Evolutionary conservation across 371 early-diverging fungal genomes (phyloP).

Genomic region (Umbelopsis sp.): DNA sequence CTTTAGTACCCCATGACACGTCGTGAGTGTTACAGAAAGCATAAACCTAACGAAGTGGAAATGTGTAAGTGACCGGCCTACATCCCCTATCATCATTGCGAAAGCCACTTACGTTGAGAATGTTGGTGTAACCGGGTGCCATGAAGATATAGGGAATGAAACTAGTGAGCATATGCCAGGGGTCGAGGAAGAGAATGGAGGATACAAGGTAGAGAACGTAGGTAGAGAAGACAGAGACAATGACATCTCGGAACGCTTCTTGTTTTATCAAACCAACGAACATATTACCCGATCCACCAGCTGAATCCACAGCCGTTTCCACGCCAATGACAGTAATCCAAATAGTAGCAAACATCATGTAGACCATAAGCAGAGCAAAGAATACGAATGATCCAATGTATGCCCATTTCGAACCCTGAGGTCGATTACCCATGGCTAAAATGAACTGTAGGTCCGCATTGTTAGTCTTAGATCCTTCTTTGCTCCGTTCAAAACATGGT

Average conservation of each 20-base stretch:
- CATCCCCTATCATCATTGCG: conserved; percentile 45
- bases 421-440: conserved; percentile 75
- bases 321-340: conserved; percentile 57
- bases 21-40: conserved; percentile 76
- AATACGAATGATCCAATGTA: conserved; percentile 55
- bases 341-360: conserved; percentile 62
- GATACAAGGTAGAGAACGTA: conserved; percentile 70
- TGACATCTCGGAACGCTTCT: conserved; percentile 57
- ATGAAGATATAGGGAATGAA: conserved; percentile 27
- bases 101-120: conserved; percentile 38
- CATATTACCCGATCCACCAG: conserved; percentile 22
- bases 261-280: conserved; percentile 37
- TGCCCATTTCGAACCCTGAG: conserved; percentile 62
- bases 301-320: conserved; percentile 33
- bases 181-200: conserved; percentile 68
- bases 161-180: conserved; percentile 71
- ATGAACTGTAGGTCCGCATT: conserved; percentile 62
- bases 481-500: no score
- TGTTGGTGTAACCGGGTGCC: conserved; percentile 15
- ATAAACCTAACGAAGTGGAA: conserved; percentile 35
- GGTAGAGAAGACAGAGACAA: conserved; percentile 66
- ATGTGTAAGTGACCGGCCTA: conserved; percentile 52
- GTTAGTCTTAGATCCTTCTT: conserved; percentile 21
- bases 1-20: conserved; percentile 94
- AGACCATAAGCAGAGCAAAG: conserved; percentile 60